Conservation (phyloP, 257 asterid species). For the Cruciata laevipes region DNA sequence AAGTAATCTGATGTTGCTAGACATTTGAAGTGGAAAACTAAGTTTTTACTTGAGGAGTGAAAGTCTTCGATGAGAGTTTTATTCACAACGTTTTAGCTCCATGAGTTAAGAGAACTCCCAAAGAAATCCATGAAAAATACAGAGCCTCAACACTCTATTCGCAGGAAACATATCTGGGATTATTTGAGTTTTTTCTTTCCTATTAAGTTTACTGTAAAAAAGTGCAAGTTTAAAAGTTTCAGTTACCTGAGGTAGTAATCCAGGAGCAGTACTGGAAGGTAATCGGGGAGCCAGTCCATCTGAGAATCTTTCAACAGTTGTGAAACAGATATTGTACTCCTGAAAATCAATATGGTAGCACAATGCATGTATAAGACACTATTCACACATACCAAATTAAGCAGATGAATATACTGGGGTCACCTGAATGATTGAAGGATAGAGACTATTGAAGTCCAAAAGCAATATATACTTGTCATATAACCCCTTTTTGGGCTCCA, state of each 20-base stretch:
- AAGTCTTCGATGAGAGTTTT: neutral
- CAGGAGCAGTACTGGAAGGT: conserved; percentile 65
- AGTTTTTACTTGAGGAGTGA: neutral
- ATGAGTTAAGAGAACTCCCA: neutral
- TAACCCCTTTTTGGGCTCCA: conserved; percentile 95
- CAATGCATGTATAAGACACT: neutral
- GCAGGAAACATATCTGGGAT: neutral
- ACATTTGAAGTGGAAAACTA: neutral
- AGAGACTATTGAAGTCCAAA: conserved; percentile 97
- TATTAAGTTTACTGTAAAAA: neutral
- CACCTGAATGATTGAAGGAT: conserved; percentile 99
- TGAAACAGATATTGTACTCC: conserved; percentile 97
- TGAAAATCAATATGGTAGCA: conserved; percentile 24
- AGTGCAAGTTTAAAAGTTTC: neutral
- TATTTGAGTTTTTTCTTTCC: neutral
- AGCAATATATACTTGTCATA: conserved; percentile 90
- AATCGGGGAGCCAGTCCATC: conserved; percentile 60
- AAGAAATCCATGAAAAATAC: neutral
- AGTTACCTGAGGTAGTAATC: conserved; percentile 89
- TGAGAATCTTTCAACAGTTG: conserved; percentile 74
- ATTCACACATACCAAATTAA: neutral
- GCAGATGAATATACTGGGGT: conserved; percentile 11
- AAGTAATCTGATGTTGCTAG: neutral
- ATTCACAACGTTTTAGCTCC: neutral
- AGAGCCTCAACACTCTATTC: neutral